Conservation (phyloP, 805 yeast genomes). For the Saccharomycopsis sp. region DNA sequence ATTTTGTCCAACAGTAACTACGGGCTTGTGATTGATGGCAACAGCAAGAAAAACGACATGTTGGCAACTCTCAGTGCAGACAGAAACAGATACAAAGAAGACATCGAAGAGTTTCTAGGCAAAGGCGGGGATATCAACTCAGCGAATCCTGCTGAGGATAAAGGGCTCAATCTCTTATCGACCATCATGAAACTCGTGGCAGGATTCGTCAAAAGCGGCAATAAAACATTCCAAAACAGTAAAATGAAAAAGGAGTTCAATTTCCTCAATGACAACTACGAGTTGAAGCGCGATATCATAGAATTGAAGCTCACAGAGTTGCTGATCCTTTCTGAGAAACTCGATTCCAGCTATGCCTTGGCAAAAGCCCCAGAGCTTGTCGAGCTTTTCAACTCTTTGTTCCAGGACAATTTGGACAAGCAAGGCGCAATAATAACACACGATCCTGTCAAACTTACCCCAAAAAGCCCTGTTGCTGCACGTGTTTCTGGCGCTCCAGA, state of each 20-base stretch:
- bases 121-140: no score
- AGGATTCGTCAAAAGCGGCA: not conserved
- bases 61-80: not conserved
- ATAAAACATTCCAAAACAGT: not conserved
- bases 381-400: conserved; percentile 46
- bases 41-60: not conserved
- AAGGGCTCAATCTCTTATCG: not conserved
- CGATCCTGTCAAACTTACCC: conserved; percentile 8
- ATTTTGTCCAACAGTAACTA: conserved; percentile 15
- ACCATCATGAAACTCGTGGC: not conserved
- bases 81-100: not conserved
- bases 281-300: conserved; percentile 30
- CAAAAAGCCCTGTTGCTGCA: not conserved
- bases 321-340: conserved; percentile 55
- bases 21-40: conserved; percentile 1
- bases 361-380: conserved; percentile 65
- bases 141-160: not conserved
- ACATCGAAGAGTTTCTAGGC: not conserved
- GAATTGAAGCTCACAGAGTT: conserved; percentile 73
- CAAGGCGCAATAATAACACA: not conserved
- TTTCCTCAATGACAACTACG: not conserved
- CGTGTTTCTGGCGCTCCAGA: not conserved
- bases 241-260: not conserved
- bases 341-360: conserved; percentile 53
- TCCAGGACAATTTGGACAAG: conserved; percentile 26